Conservation (phyloP, 176 grass and related monocot species). For the Olyra latifolia region DNA sequence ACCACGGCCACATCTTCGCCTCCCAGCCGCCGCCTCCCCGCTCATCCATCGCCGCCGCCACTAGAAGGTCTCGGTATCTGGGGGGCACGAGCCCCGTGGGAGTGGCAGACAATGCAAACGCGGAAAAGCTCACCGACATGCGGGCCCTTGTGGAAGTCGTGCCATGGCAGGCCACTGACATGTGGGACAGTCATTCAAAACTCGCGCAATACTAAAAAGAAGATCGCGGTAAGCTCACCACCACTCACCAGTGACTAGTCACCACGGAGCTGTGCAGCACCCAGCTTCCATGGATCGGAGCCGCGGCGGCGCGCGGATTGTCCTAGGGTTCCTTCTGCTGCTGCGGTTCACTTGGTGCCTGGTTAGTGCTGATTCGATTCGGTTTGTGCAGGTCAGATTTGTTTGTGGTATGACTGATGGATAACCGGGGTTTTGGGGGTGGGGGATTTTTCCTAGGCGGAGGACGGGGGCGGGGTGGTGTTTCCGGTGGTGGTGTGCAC, state of each 20-base stretch:
- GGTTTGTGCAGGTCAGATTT: not conserved
- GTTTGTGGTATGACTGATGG: not conserved
- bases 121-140: slow-evolving; percentile 18
- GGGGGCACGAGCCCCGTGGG: not conserved
- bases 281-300: slow-evolving; percentile 16
- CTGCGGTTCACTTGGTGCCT: slow-evolving; percentile 18
- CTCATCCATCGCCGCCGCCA: slow-evolving; percentile 35
- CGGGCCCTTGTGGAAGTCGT: not conserved
- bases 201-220: not conserved
- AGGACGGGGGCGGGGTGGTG: not conserved
- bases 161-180: not conserved
- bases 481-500: slow-evolving; percentile 78
- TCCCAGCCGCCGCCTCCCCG: slow-evolving; percentile 7
- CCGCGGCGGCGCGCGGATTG: slow-evolving; percentile 18
- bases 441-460: slow-evolving; percentile 15
- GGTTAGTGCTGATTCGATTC: slow-evolving; percentile 27
- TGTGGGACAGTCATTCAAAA: not conserved
- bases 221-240: not conserved
- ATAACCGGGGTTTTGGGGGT: not conserved
- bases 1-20: slow-evolving; percentile 47
- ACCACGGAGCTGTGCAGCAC: not conserved
- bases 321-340: slow-evolving; percentile 37
- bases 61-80: slow-evolving; percentile 34
- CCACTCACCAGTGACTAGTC: not conserved
- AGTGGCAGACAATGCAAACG: not conserved